Evolutionary conservation across 192 early-diverging fungal species (phyloP).

Genomic region (Coemansia sp.): DNA sequence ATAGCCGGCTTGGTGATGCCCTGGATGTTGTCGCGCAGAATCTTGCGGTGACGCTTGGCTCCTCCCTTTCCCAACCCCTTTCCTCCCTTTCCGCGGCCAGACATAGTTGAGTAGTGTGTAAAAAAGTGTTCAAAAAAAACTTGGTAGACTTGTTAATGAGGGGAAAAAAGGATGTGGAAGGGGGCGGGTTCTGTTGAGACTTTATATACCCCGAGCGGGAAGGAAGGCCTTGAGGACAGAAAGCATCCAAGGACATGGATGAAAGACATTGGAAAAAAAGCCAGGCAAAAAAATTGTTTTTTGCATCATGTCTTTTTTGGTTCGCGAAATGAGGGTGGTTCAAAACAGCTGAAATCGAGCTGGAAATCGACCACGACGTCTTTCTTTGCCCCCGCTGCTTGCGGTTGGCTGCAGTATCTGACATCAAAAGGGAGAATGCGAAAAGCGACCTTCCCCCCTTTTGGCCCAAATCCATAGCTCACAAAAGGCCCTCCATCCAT

Average conservation of each 20-base stretch:
- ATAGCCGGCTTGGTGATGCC: slow-evolving; percentile 99
- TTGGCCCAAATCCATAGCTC: not conserved
- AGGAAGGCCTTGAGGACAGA: not conserved
- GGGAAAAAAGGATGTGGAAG: not conserved
- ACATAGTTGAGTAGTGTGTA: slow-evolving; percentile 59
- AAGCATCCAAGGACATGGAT: not conserved
- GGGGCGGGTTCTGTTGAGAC: not conserved
- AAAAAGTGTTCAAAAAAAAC: slow-evolving; percentile 1
- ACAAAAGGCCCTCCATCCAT: not conserved
- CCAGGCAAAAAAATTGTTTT: not conserved
- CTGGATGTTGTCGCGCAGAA: slow-evolving; percentile 93
- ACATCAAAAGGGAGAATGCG: not conserved
- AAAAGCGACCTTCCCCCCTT: not conserved
- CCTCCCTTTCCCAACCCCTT: slow-evolving; percentile 99
- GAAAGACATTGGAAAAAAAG: not conserved
- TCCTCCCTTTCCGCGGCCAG: slow-evolving; percentile 99
- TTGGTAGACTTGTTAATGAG: not conserved
- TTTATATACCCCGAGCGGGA: slow-evolving; percentile 17
- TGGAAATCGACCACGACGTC: slow-evolving; percentile 22
- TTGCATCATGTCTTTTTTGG: not conserved
- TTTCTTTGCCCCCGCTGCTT: not conserved
- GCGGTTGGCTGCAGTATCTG: slow-evolving; percentile 24
- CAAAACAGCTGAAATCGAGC: slow-evolving; percentile 1
- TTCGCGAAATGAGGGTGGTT: not conserved
- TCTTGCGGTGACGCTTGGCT: slow-evolving; percentile 99